Evolutionary conservation across 2,329 filamentous ascomycete species (phyloP).

Genomic region (Trichoderma semiorbis): DNA sequence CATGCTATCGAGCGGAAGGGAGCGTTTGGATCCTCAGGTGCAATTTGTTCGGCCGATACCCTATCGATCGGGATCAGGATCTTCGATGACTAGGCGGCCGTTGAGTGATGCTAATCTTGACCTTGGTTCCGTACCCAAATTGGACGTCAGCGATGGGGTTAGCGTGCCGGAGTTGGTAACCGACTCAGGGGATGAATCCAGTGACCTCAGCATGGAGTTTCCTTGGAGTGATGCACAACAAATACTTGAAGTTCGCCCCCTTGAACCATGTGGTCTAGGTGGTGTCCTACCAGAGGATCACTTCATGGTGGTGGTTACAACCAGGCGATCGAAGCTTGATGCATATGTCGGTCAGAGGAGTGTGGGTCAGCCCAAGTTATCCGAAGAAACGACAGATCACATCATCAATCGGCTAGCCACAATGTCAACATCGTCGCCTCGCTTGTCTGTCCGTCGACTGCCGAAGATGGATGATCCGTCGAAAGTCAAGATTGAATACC

Average conservation of each 20-base stretch:
- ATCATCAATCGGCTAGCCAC: conserved; percentile 42
- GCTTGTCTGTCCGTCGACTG: conserved; percentile 3
- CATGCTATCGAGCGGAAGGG: conserved; percentile 44
- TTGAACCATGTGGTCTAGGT: conserved; percentile 58
- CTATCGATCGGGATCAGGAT: conserved; percentile 49
- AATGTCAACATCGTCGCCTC: conserved; percentile 41
- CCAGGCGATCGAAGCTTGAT: conserved; percentile 40
- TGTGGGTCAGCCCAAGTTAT: conserved; percentile 11
- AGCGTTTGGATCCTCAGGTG: conserved; percentile 24
- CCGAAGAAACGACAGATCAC: conserved; percentile 35
- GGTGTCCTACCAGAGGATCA: conserved; percentile 62
- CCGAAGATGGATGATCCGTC: conserved; percentile 1
- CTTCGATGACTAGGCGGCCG: conserved; percentile 47
- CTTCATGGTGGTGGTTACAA: conserved; percentile 55
- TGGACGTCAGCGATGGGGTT: conserved; percentile 29
- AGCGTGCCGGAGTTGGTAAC: conserved; percentile 30
- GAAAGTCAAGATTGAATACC: conserved; percentile 44
- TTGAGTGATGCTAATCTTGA: conserved; percentile 39
- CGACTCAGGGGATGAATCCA: conserved; percentile 35
- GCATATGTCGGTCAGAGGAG: not conserved
- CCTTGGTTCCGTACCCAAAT: conserved; percentile 23
- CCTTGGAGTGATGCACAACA: conserved; percentile 45
- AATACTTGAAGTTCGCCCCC: conserved; percentile 34
- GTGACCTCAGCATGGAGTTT: conserved; percentile 44
- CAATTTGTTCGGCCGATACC: conserved; percentile 28